Percentiles rank a stretch among this genome's conserved stretches.
Conservation (phyloP, 495 filamentous ascomycete species). For the Usnea hakonensis region DNA sequence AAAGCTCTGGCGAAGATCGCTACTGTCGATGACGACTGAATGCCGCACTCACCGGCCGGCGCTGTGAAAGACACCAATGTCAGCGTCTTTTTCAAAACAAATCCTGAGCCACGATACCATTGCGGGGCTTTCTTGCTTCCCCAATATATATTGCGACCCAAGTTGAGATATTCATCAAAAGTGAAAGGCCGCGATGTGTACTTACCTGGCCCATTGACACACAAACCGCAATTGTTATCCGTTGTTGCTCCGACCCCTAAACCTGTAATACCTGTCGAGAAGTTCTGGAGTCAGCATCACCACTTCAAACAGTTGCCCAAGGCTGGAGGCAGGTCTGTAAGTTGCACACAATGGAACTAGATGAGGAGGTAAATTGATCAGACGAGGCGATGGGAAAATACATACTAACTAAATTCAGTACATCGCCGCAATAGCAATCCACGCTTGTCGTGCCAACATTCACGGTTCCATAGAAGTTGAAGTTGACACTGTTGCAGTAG, state of each 20-base stretch:
- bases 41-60: slow-evolving; percentile 5
- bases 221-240: slow-evolving; percentile 11
- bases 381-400: not conserved
- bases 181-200: not conserved
- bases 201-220: slow-evolving; percentile 8
- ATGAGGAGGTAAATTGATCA: not conserved
- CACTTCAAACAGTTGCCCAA: not conserved
- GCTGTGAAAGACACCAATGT: not conserved
- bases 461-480: slow-evolving; percentile 7
- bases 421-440: slow-evolving; percentile 9
- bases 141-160: not conserved
- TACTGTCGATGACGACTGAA: slow-evolving; percentile 6
- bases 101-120: not conserved
- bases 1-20: slow-evolving; percentile 13
- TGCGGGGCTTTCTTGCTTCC: not conserved
- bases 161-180: not conserved
- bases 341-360: not conserved
- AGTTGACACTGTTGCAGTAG: slow-evolving; percentile 8
- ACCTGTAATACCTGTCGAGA: not conserved
- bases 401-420: not conserved
- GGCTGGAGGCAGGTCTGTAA: not conserved
- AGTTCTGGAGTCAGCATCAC: not conserved
- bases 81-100: not conserved
- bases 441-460: slow-evolving; percentile 12
- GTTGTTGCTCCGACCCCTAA: slow-evolving; percentile 1